Conservation (phyloP, 306 rosid species). For the Lablab purpureus region DNA sequence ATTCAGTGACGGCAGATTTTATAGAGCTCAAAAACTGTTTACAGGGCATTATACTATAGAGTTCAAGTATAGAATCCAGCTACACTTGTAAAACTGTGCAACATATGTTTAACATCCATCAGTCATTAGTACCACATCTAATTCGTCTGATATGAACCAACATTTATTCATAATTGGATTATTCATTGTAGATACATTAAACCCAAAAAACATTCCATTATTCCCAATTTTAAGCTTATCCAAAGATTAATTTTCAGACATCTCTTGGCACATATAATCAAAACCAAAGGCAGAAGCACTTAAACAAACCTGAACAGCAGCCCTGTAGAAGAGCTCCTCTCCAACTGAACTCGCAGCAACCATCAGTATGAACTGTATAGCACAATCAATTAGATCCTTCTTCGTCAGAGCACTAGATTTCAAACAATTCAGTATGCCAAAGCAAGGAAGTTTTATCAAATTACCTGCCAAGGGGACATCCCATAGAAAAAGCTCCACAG, state of each 20-base stretch:
- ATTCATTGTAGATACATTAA: slow-evolving; percentile 22
- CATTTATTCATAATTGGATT: not conserved
- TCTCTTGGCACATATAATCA: not conserved
- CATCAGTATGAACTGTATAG: slow-evolving; percentile 80
- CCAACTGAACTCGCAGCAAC: slow-evolving; percentile 99
- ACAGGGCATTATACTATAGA: not conserved
- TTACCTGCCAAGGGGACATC: slow-evolving; percentile 98
- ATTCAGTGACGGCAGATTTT: not conserved
- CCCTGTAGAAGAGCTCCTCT: slow-evolving; percentile 98
- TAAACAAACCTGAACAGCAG: slow-evolving; percentile 94
- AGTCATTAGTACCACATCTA: slow-evolving; percentile 18
- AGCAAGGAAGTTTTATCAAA: slow-evolving; percentile 23
- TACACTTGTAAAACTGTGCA: not conserved
- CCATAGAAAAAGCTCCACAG: slow-evolving; percentile 96
- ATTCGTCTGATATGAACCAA: slow-evolving; percentile 23
- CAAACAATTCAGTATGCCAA: slow-evolving; percentile 25
- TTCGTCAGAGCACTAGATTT: slow-evolving; percentile 38
- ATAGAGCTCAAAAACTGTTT: slow-evolving; percentile 1
- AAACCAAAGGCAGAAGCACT: slow-evolving; percentile 31
- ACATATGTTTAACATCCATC: not conserved
- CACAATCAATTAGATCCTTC: slow-evolving; percentile 24
- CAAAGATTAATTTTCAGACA: slow-evolving; percentile 18
- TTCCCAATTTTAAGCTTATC: slow-evolving; percentile 17
- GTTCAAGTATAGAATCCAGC: slow-evolving; percentile 19
- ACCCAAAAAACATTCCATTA: slow-evolving; percentile 7